Base-by-base conservation (phyloP, 345 rosid genomes). In the Sonneratia caseolaris region DNA sequence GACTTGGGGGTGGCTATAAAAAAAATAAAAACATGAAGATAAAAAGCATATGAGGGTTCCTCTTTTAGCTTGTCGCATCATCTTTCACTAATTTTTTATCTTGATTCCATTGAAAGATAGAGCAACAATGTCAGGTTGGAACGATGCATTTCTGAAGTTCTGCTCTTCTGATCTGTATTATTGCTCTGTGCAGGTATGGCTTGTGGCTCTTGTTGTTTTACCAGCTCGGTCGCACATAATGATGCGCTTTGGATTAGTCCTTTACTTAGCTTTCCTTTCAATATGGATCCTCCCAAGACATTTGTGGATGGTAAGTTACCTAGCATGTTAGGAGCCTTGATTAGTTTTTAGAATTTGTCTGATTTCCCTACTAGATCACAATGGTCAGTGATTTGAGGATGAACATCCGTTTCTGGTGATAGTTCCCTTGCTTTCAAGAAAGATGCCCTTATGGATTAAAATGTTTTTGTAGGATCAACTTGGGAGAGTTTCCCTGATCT, bases 401-500 rank as follows among this genome's bases (percentile, higher is more conserved):
- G 21, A n/a, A 27, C 19, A 51, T 56, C 19, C 32, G 21, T 56
- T 21, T 56, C 11, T 8, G 2, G 66, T 24, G 27, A 24, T 32
- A 32, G 8, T 24, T 32, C 37, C 18, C 18, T 24, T 24, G 36
- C 36, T 24, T 61, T 61, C 5, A 3, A 22, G 37, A 62, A 32
- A 35, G 66, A 43, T 62, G 65, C 56, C 75, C 0, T 10, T 13
- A 68, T 71, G 70, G 76, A 67, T 76, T 73, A 51, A 22, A 27
- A 43, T 19, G 72, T 24, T 42, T 43, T 77, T 84, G 74, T 79
- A 85, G 98, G 95, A 94, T 79, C 98, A 94, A 86, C 66, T 94
- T 86, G 96, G 84, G 69, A 94, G 98, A 84, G 97, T 94, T 45
- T 83, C 96, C 47, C 76, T 94, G 71, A 91, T 94, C 74, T 94